These are phyloP conservation scores for Isabelozyma pseudorhagii DNA, from an alignment of 805 yeast genomes.

Conservation along the genomic window DNA sequence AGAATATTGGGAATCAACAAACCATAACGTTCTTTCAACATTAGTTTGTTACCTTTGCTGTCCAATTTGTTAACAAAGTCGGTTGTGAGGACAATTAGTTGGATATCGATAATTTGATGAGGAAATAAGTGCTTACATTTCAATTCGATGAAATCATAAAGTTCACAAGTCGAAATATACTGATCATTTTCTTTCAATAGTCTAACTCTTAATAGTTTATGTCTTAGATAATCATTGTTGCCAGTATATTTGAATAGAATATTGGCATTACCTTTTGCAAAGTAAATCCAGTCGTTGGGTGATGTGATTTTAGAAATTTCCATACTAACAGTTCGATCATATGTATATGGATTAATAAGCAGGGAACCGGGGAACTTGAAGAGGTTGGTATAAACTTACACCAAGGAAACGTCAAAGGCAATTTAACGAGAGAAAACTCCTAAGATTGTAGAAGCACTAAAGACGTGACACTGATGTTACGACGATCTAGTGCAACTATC, in stretches of 20 bases:
- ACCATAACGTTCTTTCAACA: constrained; percentile 41
- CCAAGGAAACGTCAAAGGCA: too few species aligned
- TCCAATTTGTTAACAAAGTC: constrained; percentile 28
- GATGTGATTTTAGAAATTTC: constrained; percentile 32
- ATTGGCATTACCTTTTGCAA: constrained; percentile 50
- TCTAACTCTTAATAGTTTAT: constrained; percentile 37
- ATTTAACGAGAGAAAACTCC: too few species aligned
- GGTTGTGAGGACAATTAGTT: constrained; percentile 26
- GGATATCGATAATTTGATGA: constrained; percentile 27
- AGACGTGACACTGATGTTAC: too few species aligned
- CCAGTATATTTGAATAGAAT: constrained; percentile 43
- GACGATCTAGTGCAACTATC: too few species aligned
- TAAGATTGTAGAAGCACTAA: too few species aligned
- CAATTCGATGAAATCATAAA: constrained; percentile 38
- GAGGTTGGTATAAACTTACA: background rate
- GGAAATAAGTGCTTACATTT: constrained; percentile 29
- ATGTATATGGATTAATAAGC: background rate
- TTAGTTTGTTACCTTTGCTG: constrained; percentile 22
- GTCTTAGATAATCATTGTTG: constrained; percentile 21
- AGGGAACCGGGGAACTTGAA: too few species aligned
- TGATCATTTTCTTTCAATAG: constrained; percentile 31
- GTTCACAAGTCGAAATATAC: constrained; percentile 36
- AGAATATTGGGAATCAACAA: constrained; percentile 42
- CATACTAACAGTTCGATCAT: constrained; percentile 15
- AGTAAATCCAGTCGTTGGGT: constrained; percentile 42